A percentile compares a stretch with the other conserved stretches of the same genome.
Evolutionary conservation across 768 basidiomycete species (phyloP).

Genomic region (Russula abietina): DNA sequence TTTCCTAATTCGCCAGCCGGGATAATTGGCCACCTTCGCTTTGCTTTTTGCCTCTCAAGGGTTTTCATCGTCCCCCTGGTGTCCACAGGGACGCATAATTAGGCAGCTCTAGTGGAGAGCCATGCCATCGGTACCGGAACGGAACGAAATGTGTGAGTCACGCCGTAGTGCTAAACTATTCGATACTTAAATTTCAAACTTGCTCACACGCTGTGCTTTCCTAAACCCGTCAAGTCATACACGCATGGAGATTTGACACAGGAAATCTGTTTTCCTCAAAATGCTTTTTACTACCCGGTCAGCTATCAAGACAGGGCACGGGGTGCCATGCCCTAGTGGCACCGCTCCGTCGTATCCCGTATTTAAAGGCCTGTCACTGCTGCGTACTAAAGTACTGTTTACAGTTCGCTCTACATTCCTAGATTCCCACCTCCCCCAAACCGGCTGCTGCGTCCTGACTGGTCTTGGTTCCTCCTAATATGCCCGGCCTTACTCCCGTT

Average conservation of each 20-base stretch:
- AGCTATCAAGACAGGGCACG: conserved; percentile 4
- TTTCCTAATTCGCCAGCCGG: conserved; percentile 7
- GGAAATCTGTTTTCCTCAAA: conserved; percentile 7
- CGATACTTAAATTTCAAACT: conserved; percentile 14
- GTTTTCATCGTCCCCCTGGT: not conserved
- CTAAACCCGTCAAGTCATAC: conserved; percentile 1
- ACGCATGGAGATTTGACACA: conserved; percentile 22
- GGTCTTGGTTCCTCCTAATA: conserved; percentile 13
- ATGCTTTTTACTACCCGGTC: conserved; percentile 6
- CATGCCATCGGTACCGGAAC: not conserved
- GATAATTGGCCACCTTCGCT: not conserved
- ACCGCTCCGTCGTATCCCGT: not conserved
- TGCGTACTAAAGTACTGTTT: not conserved
- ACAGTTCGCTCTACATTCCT: not conserved
- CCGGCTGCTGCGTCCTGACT: not conserved
- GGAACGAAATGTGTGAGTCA: conserved; percentile 10
- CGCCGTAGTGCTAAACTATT: not conserved
- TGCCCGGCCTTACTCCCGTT: conserved; percentile 33
- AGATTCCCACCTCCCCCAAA: not conserved
- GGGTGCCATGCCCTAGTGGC: conserved; percentile 1
- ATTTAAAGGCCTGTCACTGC: conserved; percentile 4
- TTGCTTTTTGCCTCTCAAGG: conserved; percentile 3
- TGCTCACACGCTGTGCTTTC: conserved; percentile 4
- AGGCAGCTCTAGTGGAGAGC: not conserved
- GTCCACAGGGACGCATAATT: not conserved